phyloP scores from a whole-genome alignment of 805 yeast species.

The Cyberlindnera euphorbiiphila region DNA sequence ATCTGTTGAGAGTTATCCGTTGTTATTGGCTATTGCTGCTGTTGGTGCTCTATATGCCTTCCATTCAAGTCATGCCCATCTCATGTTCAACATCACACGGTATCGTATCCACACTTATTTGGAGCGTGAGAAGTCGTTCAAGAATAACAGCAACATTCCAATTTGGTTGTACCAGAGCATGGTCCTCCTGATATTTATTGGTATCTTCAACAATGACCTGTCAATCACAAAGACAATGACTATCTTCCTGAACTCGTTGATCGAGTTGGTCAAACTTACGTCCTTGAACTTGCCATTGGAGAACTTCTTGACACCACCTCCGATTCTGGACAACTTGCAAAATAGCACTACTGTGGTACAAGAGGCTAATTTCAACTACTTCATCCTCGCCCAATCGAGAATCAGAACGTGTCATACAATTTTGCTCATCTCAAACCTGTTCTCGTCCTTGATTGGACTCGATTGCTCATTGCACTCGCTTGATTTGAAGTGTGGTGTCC shows the following conservation, averaged over 20 bases:
- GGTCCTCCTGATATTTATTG: constrained; percentile 76
- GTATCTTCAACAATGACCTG: constrained; percentile 65
- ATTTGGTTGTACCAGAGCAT: constrained; percentile 84
- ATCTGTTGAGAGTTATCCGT: constrained; percentile 54
- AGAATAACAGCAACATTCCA: constrained; percentile 57
- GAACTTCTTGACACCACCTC: constrained; percentile 37
- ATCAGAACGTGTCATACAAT: constrained; percentile 69
- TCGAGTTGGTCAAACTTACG: constrained; percentile 71
- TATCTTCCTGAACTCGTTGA: constrained; percentile 75
- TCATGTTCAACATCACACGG: constrained; percentile 64
- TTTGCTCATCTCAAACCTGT: constrained; percentile 53
- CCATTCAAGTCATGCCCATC: constrained; percentile 71
- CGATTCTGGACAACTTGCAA: constrained; percentile 33
- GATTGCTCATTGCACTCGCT: constrained; percentile 41
- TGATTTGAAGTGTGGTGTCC: constrained; percentile 61
- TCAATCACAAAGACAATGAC: constrained; percentile 75
- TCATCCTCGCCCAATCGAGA: constrained; percentile 70
- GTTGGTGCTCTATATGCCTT: constrained; percentile 86
- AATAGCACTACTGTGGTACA: constrained; percentile 28
- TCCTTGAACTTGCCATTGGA: constrained; percentile 63
- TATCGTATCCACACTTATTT: constrained; percentile 62
- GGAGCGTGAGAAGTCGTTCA: constrained; percentile 37
- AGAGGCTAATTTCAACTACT: constrained; percentile 41
- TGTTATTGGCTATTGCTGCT: constrained; percentile 76
- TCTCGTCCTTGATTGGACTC: constrained; percentile 45